phyloP scores from a whole-genome alignment of 169 alveolate species.

The Plasmodium vivax region DNA sequence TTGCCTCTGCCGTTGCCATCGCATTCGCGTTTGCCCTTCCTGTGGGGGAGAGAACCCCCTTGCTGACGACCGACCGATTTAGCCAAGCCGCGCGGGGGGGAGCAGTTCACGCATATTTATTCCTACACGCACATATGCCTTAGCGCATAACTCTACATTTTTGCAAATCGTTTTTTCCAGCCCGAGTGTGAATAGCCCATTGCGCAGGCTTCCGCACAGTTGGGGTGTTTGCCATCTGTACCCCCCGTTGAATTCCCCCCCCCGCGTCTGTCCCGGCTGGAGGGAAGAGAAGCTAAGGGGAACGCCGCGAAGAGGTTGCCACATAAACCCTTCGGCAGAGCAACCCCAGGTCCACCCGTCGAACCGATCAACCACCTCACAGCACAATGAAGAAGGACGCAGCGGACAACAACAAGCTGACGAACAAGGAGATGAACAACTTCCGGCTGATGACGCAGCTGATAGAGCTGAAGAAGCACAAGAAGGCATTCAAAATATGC shows the following conservation, averaged over 20 bases:
- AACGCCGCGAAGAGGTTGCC: neutral
- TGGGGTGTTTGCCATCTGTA: neutral
- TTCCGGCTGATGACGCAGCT: constrained; percentile 64
- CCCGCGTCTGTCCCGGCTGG: neutral
- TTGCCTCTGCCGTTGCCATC: too few relatives aligned
- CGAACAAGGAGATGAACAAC: constrained; percentile 58
- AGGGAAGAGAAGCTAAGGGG: neutral
- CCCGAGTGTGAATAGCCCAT: neutral
- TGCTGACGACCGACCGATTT: neutral
- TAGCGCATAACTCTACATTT: neutral
- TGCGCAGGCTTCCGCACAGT: neutral
- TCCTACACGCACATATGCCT: neutral
- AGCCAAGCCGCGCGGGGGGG: neutral
- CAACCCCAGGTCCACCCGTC: neutral
- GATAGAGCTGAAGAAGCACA: constrained; percentile 64
- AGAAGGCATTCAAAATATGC: constrained; percentile 65
- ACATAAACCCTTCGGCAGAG: neutral
- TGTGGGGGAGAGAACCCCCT: neutral
- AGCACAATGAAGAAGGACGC: constrained; percentile 27
- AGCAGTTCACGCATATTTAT: neutral
- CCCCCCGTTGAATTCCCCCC: neutral
- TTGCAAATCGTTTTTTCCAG: neutral
- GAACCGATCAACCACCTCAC: neutral
- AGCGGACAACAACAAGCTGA: constrained; percentile 17
- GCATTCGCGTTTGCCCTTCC: neutral